phyloP scores from a whole-genome alignment of 1,284 basidiomycete species.

The Uromyces viciae-fabae region DNA sequence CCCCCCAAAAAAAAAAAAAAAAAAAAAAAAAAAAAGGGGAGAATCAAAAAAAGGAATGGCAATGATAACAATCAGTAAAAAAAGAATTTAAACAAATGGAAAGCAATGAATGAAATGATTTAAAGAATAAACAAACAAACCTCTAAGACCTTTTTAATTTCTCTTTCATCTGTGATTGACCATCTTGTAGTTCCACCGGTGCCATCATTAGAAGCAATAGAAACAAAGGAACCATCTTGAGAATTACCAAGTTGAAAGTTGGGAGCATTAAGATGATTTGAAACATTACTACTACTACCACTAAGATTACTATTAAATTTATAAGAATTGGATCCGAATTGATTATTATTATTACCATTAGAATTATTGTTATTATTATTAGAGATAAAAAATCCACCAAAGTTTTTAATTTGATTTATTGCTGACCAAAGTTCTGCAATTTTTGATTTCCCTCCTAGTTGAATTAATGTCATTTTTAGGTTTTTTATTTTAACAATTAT shows the following conservation, averaged over 20 bases:
- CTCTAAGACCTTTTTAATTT: constrained; percentile 39
- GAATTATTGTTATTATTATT: neutral
- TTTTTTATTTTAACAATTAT: neutral
- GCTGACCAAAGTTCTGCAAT: constrained; percentile 30
- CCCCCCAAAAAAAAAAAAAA: no score
- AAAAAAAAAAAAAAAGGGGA: no score
- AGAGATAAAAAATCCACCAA: constrained; percentile 1
- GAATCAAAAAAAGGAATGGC: no score
- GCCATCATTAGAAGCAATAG: no score
- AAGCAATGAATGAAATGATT: no score
- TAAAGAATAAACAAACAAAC: constrained; percentile 8
- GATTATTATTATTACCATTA: neutral
- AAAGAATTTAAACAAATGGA: no score
- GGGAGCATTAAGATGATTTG: neutral
- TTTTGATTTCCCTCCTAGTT: constrained; percentile 20
- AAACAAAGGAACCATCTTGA: neutral
- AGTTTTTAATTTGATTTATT: constrained; percentile 15
- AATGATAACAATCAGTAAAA: no score
- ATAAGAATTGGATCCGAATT: no score
- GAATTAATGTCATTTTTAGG: neutral
- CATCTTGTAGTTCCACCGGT: constrained; percentile 22
- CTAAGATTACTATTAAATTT: no score
- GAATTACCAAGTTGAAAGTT: neutral
- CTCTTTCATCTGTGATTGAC: constrained; percentile 32
- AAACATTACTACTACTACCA: no score